Conservation (phyloP, 1,284 basidiomycete species). For the Mixia osmundae region DNA sequence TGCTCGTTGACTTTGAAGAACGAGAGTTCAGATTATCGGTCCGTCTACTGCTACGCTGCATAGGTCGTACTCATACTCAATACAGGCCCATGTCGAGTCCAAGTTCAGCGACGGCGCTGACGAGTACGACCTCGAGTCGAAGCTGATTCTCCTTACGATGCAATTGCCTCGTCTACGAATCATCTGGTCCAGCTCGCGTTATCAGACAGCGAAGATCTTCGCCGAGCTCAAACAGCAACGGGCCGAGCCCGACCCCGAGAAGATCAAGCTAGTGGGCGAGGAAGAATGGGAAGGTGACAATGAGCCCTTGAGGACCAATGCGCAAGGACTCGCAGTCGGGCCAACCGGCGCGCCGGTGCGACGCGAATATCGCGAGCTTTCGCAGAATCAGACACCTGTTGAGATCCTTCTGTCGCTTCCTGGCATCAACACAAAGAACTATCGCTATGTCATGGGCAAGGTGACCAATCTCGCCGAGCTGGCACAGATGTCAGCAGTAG, state of each 20-base stretch:
- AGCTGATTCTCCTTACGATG: constrained; percentile 68
- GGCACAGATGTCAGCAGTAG: constrained; percentile 31
- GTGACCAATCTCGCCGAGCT: constrained; percentile 52
- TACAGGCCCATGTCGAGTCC: constrained; percentile 9
- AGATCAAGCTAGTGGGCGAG: constrained; percentile 53
- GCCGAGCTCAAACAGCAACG: constrained; percentile 69
- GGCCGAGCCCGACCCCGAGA: constrained; percentile 52
- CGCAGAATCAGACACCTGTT: constrained; percentile 43
- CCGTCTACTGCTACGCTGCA: neutral
- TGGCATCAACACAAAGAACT: constrained; percentile 43
- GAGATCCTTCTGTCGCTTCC: constrained; percentile 49
- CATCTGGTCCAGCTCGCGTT: constrained; percentile 92
- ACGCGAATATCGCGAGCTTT: constrained; percentile 27
- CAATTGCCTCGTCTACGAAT: constrained; percentile 76
- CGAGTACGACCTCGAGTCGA: constrained; percentile 35
- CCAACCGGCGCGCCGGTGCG: neutral
- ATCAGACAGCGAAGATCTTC: constrained; percentile 77
- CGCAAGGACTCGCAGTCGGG: constrained; percentile 8
- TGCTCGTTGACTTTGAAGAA: constrained; percentile 97
- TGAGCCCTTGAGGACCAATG: constrained; percentile 4
- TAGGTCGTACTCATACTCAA: constrained; percentile 13
- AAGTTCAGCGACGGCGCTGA: constrained; percentile 32
- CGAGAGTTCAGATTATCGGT: constrained; percentile 57
- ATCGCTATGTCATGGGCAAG: constrained; percentile 57
- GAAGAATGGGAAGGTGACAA: constrained; percentile 24